Base-by-base conservation (phyloP, 2,329 filamentous ascomycete species). In the Neoscytalidium dimidiatum region DNA sequence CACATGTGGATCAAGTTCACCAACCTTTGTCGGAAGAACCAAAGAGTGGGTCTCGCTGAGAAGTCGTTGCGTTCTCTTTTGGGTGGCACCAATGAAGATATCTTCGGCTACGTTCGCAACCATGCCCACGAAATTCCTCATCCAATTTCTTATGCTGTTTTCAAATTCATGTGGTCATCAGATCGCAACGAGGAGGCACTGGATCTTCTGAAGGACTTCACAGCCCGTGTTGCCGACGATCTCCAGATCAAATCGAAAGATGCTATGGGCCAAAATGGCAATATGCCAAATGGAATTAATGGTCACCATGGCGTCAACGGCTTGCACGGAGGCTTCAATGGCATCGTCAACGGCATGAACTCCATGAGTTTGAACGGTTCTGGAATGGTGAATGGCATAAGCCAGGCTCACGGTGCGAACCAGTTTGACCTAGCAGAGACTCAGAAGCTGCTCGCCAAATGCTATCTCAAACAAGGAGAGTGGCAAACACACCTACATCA, bases 1-100 rank as follows among this genome's bases (percentile, higher is more conserved):
- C 92, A 96, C 72, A 99, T 99, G 93, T 97, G 94, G 89, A 98
- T 99, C 82, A 99, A 99, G 76, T 99, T 97, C 76, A 92, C 95
- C 72, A 99, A 98, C 72, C 87, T 99, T 5, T 99, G 96, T 78
- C 91, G 96, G 72, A 99, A 99, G 78, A 97, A 94, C 49, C 91
- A 92, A 65, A 90, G 95, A 31, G 94, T 94, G 84, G 94, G 95
- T 9, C 86, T 99, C 56, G 95, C 95, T 0, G 95, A 99, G 80
- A 96, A 97, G 80, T 96, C 94, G 11, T 82, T 99, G 62, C 94
- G 95, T 75, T 92, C 92, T 67, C 83, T 99, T n/a, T 90, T 97
- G 64, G 91, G 90, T 29, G 88, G 84, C 53, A 88, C 92, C 14
- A 83, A 86, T 21, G 83, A 85, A 35, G 81, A 77, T 51, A 77